Evolutionary conservation across 345 rosid genomes (phyloP).

Genomic region (Cardamine resedifolia): DNA sequence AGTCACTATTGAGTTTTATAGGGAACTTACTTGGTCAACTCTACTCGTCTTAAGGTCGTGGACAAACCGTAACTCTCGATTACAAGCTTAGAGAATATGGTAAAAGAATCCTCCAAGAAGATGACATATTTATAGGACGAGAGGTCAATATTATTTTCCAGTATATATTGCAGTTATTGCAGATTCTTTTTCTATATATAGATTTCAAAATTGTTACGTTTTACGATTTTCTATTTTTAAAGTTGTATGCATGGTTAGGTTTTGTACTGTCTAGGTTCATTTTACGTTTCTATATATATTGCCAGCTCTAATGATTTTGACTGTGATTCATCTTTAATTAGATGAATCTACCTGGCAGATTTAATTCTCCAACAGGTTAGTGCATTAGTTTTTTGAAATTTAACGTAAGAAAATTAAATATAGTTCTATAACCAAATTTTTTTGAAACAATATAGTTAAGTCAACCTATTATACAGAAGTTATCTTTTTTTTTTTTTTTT

Average conservation of each 20-base stretch:
- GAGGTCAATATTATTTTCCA: neutral
- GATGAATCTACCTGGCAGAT: neutral
- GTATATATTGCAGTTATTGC: neutral
- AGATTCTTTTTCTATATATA: constrained; percentile 26
- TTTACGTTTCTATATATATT: constrained; percentile 5
- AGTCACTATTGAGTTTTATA: neutral
- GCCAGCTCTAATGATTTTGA: constrained; percentile 16
- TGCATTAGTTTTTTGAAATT: neutral
- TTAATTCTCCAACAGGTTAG: neutral
- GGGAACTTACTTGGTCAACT: constrained; percentile 25
- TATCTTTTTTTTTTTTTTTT: too few species aligned
- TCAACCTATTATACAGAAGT: neutral
- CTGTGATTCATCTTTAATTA: constrained; percentile 1
- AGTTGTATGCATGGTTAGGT: constrained; percentile 7
- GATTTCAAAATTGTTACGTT: neutral
- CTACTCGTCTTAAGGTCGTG: neutral
- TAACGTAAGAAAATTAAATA: too few species aligned
- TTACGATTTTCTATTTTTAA: constrained; percentile 16
- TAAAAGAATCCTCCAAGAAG: neutral
- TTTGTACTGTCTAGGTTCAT: constrained; percentile 19
- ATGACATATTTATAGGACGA: constrained; percentile 8
- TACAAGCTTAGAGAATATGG: neutral
- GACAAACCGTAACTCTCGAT: constrained; percentile 6
- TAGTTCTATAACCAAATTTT: too few species aligned
- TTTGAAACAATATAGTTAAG: too few species aligned